Base-by-base conservation (phyloP, 148 eudicot species). In the Polygonum maritimum region DNA sequence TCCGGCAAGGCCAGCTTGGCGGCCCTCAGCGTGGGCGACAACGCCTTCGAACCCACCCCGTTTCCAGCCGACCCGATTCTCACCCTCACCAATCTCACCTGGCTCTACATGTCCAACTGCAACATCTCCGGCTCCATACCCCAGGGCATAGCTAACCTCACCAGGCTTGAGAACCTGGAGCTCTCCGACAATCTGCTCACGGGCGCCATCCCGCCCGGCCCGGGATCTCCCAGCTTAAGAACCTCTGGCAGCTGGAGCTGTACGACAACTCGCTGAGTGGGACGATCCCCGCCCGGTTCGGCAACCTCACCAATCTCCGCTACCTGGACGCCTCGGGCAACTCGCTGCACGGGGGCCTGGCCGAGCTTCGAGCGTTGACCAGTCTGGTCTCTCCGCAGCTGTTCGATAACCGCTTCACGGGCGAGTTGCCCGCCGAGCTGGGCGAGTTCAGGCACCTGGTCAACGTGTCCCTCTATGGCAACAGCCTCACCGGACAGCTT, bases 111-210 rank as follows among this genome's bases (percentile, higher is more conserved):
- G 6, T 2, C 72, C 87, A 88, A 52, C 8, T 69, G 0, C 89
- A 83, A 91, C 60, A 81, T 95, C 26, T 21, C 75, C 22, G 98
- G 98, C 8, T 92, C 96, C 0, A 88, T 95, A 13, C 99, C 99
- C 5, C 79, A 86, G 15, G 90, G 82, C 67, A 76, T 92, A 6
- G 98, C 98, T 0, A 33, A 35, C 0, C 60, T 95, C 15, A 55
- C 58, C 5, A 36, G 71, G 13, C 76, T 93, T 0, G 41, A 44
- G 3, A 31, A 67, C 1, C 83, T 93, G 2, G 94, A 92, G 41
- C 71, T 81, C 88, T 4, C 97, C 84, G 55, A 14, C 69, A 91
- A 91, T 41, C 58, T 48, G 4, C 78, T 91, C 2, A 78, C 82
- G 11, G 96, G 96, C 6, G 80, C 77, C 12, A 73, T 91, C 3